A percentile compares a stretch with the other conserved stretches of the same genome.
These are phyloP conservation scores for Fonsecaea erecta DNA, from an alignment of 2,329 filamentous ascomycete species.

Conservation along the genomic window DNA sequence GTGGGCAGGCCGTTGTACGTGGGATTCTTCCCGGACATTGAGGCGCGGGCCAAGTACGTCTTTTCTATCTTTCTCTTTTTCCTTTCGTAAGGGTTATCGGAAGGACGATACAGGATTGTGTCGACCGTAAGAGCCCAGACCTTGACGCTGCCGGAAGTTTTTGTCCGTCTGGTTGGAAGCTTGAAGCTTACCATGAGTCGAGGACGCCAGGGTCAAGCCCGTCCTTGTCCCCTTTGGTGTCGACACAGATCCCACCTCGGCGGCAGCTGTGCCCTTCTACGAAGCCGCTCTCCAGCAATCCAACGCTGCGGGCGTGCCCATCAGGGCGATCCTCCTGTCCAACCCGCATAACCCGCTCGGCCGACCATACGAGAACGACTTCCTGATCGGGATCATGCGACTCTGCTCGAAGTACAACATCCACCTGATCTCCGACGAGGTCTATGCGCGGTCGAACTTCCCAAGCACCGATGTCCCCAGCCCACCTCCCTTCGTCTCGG, in stretches of 20 bases:
- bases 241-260: constrained; percentile 44
- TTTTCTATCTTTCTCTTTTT: neutral
- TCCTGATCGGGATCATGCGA: constrained; percentile 50
- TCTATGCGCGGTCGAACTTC: constrained; percentile 62
- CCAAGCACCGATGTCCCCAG: constrained; percentile 39
- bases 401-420: constrained; percentile 57
- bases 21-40: constrained; percentile 56
- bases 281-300: constrained; percentile 50
- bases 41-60: constrained; percentile 45
- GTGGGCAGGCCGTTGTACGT: constrained; percentile 54
- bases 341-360: constrained; percentile 60
- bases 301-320: constrained; percentile 44
- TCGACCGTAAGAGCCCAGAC: too few species aligned
- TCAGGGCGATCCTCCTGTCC: constrained; percentile 53
- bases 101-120: too few species aligned
- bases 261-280: constrained; percentile 51
- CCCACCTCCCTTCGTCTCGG: constrained; percentile 51
- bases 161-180: neutral
- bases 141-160: neutral
- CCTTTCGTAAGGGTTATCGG: too few species aligned
- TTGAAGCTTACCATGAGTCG: constrained; percentile 11
- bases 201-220: constrained; percentile 23
- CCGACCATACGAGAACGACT: constrained; percentile 50
- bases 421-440: constrained; percentile 63
- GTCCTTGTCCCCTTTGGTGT: constrained; percentile 33